Evolutionary conservation across 1,284 basidiomycete species (phyloP).

Genomic region (Coniferiporia sulphurascens): DNA sequence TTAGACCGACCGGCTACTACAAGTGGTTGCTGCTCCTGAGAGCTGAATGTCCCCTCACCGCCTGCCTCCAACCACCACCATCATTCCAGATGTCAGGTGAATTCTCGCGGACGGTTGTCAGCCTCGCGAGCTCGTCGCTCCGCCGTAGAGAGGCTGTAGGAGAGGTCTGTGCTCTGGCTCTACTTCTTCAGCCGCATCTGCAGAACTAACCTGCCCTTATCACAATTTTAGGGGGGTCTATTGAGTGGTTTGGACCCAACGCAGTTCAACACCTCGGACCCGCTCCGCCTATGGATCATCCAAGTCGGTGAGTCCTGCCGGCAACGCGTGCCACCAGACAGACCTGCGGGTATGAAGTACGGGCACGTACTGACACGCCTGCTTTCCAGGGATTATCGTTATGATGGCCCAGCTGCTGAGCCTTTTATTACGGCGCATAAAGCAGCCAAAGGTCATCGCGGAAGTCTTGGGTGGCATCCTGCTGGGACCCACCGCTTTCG

Average conservation of each 20-base stretch:
- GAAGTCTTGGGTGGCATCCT: conserved; percentile 88
- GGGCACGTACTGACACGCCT: background rate
- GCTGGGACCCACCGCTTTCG: conserved; percentile 80
- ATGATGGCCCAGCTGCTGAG: conserved; percentile 75
- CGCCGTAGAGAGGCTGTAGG: conserved; percentile 5
- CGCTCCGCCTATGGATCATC: conserved; percentile 85
- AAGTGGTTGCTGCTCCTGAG: too few species aligned
- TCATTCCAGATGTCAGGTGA: background rate
- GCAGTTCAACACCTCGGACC: conserved; percentile 58
- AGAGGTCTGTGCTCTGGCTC: conserved; percentile 3
- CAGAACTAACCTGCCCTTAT: background rate
- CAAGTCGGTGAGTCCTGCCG: conserved; percentile 60
- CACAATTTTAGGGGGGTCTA: conserved; percentile 56
- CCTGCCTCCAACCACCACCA: background rate
- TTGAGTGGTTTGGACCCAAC: conserved; percentile 71
- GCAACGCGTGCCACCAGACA: too few species aligned
- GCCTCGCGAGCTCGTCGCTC: background rate
- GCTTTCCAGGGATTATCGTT: conserved; percentile 64
- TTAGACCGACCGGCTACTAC: too few species aligned
- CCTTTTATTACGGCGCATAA: conserved; percentile 62
- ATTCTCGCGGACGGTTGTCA: background rate
- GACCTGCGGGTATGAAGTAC: too few species aligned
- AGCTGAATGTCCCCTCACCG: too few species aligned
- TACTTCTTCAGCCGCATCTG: too few species aligned
- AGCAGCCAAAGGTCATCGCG: conserved; percentile 84